Conservation (phyloP, 129 eudicot species). For the Sambucus nigra region DNA sequence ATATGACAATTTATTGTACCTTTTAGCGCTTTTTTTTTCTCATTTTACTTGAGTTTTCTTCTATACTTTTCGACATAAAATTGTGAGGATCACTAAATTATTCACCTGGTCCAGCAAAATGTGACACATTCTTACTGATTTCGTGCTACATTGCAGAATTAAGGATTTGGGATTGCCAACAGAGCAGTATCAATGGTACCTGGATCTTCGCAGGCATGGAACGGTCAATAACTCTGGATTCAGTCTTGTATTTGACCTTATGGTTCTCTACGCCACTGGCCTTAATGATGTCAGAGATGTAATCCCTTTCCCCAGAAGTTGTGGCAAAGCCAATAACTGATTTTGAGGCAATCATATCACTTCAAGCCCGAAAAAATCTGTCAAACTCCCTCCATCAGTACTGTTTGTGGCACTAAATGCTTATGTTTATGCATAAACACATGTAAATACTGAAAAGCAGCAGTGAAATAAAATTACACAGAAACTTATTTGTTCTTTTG, state of each 20-base stretch:
- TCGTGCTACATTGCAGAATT: slow-evolving; percentile 36
- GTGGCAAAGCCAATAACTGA: slow-evolving; percentile 49
- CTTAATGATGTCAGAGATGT: slow-evolving; percentile 67
- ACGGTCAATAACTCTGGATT: slow-evolving; percentile 61
- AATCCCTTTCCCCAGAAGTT: slow-evolving; percentile 71
- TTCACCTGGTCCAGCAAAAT: too few relatives aligned
- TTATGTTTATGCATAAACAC: not conserved
- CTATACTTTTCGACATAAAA: not conserved
- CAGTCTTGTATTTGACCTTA: slow-evolving; percentile 50
- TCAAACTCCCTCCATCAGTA: slow-evolving; percentile 4
- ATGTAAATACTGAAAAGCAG: slow-evolving; percentile 11
- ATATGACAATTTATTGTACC: not conserved
- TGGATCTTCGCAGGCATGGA: slow-evolving; percentile 79
- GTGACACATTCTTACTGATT: not conserved
- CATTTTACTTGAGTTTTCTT: not conserved
- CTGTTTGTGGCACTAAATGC: not conserved
- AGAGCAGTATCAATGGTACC: slow-evolving; percentile 67
- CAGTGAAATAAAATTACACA: not conserved
- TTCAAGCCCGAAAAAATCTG: slow-evolving; percentile 9
- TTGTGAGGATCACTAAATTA: too few relatives aligned
- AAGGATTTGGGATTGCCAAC: slow-evolving; percentile 48
- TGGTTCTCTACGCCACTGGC: slow-evolving; percentile 74
- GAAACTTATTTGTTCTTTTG: not conserved
- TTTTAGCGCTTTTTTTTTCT: not conserved
- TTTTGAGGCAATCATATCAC: slow-evolving; percentile 1